Evolutionary conservation across 2,329 filamentous ascomycete species (phyloP).

Genomic region (Gaeumannomyces sp.): DNA sequence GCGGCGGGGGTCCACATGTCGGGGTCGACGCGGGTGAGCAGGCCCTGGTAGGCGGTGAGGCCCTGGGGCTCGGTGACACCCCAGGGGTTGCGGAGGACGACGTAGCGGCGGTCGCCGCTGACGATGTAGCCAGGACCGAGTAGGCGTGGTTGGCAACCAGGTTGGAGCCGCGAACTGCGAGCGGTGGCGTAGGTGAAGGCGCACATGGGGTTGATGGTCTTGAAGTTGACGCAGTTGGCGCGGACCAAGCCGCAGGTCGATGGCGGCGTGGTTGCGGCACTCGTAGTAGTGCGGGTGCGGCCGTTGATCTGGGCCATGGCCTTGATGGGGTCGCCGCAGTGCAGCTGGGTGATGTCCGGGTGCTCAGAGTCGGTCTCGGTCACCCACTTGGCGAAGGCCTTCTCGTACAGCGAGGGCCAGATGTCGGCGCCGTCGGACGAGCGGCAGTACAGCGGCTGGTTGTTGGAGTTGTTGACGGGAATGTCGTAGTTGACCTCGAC

Average conservation of each 20-base stretch:
- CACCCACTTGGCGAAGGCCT: slow-evolving; percentile 41
- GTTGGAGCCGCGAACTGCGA: slow-evolving; percentile 32
- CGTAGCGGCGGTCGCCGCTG: slow-evolving; percentile 10
- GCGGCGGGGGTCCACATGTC: slow-evolving; percentile 17
- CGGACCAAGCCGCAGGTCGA: slow-evolving; percentile 33
- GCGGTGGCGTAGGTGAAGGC: slow-evolving; percentile 34
- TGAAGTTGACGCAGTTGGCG: slow-evolving; percentile 32
- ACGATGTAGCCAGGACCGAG: slow-evolving; percentile 33
- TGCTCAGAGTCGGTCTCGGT: slow-evolving; percentile 23
- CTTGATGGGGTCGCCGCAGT: slow-evolving; percentile 37
- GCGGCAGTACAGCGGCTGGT: slow-evolving; percentile 35
- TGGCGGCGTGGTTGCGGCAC: slow-evolving; percentile 8
- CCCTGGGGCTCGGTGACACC: slow-evolving; percentile 36
- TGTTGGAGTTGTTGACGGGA: slow-evolving; percentile 37
- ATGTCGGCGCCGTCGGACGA: slow-evolving; percentile 34
- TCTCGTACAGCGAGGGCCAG: slow-evolving; percentile 41
- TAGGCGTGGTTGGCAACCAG: slow-evolving; percentile 40
- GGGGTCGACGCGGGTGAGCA: slow-evolving; percentile 30
- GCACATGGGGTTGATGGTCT: slow-evolving; percentile 36
- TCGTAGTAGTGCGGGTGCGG: slow-evolving; percentile 10
- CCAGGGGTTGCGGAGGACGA: slow-evolving; percentile 37
- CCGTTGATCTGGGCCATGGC: slow-evolving; percentile 36
- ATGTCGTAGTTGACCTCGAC: slow-evolving; percentile 38
- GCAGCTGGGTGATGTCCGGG: slow-evolving; percentile 34
- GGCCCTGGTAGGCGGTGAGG: slow-evolving; percentile 31